Evolutionary conservation across 768 basidiomycete species (phyloP), one percentile per base, ranked within the genome.

Genomic region (Rhodotorula graminis): DNA sequence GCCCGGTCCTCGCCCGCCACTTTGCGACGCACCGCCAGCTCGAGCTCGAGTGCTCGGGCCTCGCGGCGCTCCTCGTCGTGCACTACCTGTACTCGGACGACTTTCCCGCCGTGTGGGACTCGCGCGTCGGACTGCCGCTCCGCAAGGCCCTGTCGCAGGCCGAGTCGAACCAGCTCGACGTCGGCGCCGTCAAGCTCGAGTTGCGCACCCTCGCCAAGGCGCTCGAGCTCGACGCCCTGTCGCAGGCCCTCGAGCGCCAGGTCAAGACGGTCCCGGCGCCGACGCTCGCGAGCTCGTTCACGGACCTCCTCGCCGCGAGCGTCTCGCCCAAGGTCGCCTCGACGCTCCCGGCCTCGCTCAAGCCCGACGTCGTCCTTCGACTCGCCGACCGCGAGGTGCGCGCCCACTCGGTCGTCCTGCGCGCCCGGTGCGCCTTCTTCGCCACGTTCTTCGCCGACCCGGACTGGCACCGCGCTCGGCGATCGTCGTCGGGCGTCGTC

Each of bases 41-140:
- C 59, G 79, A 79, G 27, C 77, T 95, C 57, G 78, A 87, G 3
- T 87, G 86, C 71, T 85, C 87, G 58, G 84, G 89, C 0, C 81
- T 94, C 14, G 82, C 91, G 0, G 80, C 89, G 25, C 85, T 96
- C 25, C 84, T 95, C 31, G 82, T 97, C 29, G 80, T 96, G 29
- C 85, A 88, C 33, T 97, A 93, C 78, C 81, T 97, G n/a, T 97
- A 97, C 81, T 85, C 90, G 2, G 95, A 99, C 79, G 85, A 88
- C 53, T 80, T 94, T 2, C 83, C 91, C 19, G 88, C 91, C 0
- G 80, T 93, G 23, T 94, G 93, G 91, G 93, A 98, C 79, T 83
- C 84, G 21, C 86, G 92, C 27, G 84, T 91, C 19, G 84, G 82
- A 10, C 74, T 81, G 0, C 79, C 82, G 2, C 80, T 89, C 4